Evolutionary conservation across 305 asterid species (phyloP).

Genomic region (Striga hermonthica): DNA sequence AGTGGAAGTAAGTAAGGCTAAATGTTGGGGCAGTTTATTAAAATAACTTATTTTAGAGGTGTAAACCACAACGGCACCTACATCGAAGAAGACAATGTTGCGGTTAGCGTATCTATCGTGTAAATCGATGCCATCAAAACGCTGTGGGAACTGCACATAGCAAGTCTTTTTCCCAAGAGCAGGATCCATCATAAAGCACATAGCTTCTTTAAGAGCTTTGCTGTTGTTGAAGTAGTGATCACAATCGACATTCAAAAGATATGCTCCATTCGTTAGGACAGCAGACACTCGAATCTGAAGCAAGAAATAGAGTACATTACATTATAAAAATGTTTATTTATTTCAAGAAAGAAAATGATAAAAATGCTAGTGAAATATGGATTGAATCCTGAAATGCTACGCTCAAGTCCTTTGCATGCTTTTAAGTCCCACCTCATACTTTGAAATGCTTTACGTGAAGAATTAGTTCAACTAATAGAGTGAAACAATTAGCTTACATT

Average conservation of each 20-base stretch:
- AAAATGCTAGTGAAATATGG: too few relatives aligned
- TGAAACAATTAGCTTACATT: too few relatives aligned
- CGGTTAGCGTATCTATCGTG: constrained; percentile 96
- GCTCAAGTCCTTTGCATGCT: too few relatives aligned
- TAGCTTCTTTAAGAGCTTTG: constrained; percentile 89
- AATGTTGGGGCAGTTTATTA: too few relatives aligned
- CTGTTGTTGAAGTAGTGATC: constrained; percentile 95
- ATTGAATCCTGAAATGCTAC: too few relatives aligned
- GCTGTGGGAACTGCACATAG: constrained; percentile 87
- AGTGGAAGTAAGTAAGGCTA: too few relatives aligned
- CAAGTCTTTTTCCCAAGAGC: constrained; percentile 70
- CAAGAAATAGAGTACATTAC: constrained; percentile 28
- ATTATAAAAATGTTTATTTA: too few relatives aligned
- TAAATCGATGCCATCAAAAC: constrained; percentile 85
- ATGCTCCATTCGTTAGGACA: constrained; percentile 89
- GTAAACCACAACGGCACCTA: constrained; percentile 31
- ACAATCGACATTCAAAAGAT: constrained; percentile 81
- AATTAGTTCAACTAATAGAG: too few relatives aligned
- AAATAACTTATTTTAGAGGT: too few relatives aligned
- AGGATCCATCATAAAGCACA: constrained; percentile 95
- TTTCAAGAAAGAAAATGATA: too few relatives aligned
- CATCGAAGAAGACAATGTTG: constrained; percentile 86
- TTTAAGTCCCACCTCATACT: too few relatives aligned
- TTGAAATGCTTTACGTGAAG: too few relatives aligned
- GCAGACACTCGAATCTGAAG: constrained; percentile 90